Evolutionary conservation across 2,329 filamentous ascomycete genomes (phyloP), one percentile per base, ranked within the genome.

Genomic region (Amauroascus niger): DNA sequence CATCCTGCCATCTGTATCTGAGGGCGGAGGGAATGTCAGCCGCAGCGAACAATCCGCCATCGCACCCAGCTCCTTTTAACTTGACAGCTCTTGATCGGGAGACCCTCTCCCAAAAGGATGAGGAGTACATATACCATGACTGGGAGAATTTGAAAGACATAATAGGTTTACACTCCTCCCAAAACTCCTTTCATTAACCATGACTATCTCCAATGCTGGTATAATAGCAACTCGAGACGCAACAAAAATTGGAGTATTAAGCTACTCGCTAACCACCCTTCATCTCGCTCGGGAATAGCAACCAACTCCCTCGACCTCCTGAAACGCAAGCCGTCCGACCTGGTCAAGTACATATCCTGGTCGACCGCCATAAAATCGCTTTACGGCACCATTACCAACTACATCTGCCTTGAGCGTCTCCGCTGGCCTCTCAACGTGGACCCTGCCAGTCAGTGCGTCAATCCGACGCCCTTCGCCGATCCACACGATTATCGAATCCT

Each of bases 281-380:
- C 46, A 45, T 46, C 35, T 40, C 20, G 24, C 49, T 51, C 33
- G 30, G 30, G 20, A 28, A 49, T 60, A 75, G 69, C 69, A 16
- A 69, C 71, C 35, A 78, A 80, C 61, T 71, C 75, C 55, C 77
- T 83, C 53, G 75, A 76, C 56, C 67, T 75, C 32, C 69, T 83
- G 9, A 80, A 78, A 62, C 77, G 81, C 59, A 76, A 74, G 64
- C 81, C 81, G 20, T 80, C 77, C 57, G 76, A 80, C 59, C 69
- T 82, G 14, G 72, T 73, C 63, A 75, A 76, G 51, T 84, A 84
- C 62, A 71, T 82, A n/a, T 71, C 72, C 30, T 84, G 80, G 80
- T 76, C 76, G 2, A 67, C 69, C 39, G 67, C 75, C 33, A 78
- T 74, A 39, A 81, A 81, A 60, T 63, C 67, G n/a, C 62, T 72